Percentiles rank a stretch among this genome's conserved stretches.
Conservation (phyloP, 2,329 filamentous ascomycete genomes). For the Ambrosiella beaveri region DNA sequence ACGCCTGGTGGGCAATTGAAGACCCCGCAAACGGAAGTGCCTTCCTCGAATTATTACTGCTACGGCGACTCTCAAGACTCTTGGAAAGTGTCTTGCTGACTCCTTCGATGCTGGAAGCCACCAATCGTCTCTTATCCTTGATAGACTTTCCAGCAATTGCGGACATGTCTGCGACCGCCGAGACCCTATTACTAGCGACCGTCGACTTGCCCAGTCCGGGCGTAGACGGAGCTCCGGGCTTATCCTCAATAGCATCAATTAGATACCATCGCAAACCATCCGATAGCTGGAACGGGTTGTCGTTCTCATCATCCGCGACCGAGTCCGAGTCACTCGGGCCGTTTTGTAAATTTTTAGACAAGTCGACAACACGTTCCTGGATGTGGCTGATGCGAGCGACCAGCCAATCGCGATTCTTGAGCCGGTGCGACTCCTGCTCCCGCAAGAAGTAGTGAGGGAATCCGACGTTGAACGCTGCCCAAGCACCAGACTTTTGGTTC, state of each 20-base stretch:
- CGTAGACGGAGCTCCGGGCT: conserved; percentile 76
- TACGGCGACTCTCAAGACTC: conserved; percentile 79
- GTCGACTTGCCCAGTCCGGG: conserved; percentile 84
- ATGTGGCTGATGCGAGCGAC: conserved; percentile 82
- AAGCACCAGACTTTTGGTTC: conserved; percentile 85
- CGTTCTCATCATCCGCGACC: conserved; percentile 53
- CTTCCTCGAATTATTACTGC: conserved; percentile 72
- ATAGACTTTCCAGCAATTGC: conserved; percentile 22
- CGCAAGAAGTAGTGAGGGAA: conserved; percentile 94
- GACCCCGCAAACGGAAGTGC: conserved; percentile 38
- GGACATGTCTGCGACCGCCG: conserved; percentile 60
- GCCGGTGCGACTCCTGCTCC: conserved; percentile 74
- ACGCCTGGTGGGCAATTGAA: conserved; percentile 24
- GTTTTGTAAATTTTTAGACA: conserved; percentile 56
- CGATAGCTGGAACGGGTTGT: conserved; percentile 92
- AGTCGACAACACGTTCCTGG: conserved; percentile 82
- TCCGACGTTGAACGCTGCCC: conserved; percentile 96
- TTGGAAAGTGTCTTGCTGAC: conserved; percentile 67
- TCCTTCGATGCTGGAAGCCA: conserved; percentile 45
- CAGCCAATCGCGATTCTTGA: conserved; percentile 84
- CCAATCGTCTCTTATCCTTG: conserved; percentile 28
- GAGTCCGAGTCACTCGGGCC: conserved; percentile 29
- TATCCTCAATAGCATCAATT: conserved; percentile 84
- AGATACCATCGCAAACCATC: conserved; percentile 94
- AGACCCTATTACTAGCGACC: conserved; percentile 71